Evolutionary conservation across 768 basidiomycete species (phyloP).

Genomic region (Auriscalpium vulgare): DNA sequence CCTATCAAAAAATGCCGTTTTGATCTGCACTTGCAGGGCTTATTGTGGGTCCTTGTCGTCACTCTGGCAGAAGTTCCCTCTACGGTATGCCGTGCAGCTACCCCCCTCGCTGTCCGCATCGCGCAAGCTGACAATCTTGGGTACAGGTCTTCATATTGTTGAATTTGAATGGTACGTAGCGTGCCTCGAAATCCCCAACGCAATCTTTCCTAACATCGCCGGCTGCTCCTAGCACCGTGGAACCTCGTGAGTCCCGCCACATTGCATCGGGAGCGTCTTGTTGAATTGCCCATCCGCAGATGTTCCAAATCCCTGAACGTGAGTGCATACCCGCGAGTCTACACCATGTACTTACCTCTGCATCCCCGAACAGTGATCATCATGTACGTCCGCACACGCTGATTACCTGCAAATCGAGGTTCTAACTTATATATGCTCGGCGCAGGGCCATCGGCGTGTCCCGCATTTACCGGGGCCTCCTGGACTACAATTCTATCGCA

Average conservation of each 20-base stretch:
- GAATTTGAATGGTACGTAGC: constrained; percentile 8
- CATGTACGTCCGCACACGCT: neutral
- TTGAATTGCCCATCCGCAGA: neutral
- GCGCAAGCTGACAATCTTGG: neutral
- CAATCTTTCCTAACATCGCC: neutral
- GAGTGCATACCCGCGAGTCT: neutral
- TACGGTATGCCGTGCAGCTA: neutral
- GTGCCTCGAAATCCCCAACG: neutral
- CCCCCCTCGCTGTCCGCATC: neutral
- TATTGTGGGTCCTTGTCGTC: constrained; percentile 2
- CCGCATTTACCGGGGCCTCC: constrained; percentile 9
- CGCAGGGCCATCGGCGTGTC: constrained; percentile 1
- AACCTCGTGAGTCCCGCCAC: constrained; percentile 6
- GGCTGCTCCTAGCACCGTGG: neutral
- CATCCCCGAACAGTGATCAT: constrained; percentile 1
- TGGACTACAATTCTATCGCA: neutral
- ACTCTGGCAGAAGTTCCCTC: constrained; percentile 7
- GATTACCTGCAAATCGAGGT: neutral
- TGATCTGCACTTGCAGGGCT: neutral
- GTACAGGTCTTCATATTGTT: constrained; percentile 6
- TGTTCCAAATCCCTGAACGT: constrained; percentile 5
- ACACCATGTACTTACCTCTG: neutral
- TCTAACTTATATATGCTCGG: neutral
- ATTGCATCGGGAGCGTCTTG: neutral
- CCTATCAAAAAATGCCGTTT: neutral